These are phyloP conservation scores for Acacia melanoxylon DNA, from an alignment of 306 rosid species.

Conservation along the genomic window DNA sequence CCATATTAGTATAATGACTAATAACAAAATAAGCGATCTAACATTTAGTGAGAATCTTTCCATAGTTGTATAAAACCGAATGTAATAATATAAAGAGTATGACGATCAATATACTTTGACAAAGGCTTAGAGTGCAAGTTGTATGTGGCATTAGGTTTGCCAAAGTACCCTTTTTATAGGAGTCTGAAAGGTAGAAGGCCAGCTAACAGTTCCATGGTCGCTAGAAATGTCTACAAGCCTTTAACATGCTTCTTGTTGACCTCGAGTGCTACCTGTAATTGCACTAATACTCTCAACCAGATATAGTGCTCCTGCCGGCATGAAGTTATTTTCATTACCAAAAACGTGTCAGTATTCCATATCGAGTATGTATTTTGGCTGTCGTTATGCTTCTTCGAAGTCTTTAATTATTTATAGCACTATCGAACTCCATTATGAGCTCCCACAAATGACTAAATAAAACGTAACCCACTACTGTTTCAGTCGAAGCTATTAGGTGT, in stretches of 20 bases:
- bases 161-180: slow-evolving; percentile 36
- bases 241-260: slow-evolving; percentile 9
- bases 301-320: slow-evolving; percentile 50
- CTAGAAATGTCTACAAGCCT: slow-evolving; percentile 30
- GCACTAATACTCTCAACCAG: slow-evolving; percentile 33
- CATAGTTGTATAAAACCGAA: slow-evolving; percentile 15
- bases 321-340: slow-evolving; percentile 15
- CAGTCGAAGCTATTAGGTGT: not conserved
- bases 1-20: slow-evolving; percentile 1
- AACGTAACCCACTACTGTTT: slow-evolving; percentile 19
- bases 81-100: not conserved
- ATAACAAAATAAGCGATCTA: not conserved
- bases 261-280: slow-evolving; percentile 35
- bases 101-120: not conserved
- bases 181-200: not conserved
- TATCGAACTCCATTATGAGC: slow-evolving; percentile 14
- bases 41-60: not conserved
- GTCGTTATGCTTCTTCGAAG: not conserved
- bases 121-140: not conserved
- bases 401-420: not conserved
- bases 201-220: not conserved
- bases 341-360: slow-evolving; percentile 25
- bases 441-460: slow-evolving; percentile 23
- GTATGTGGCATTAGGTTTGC: slow-evolving; percentile 6
- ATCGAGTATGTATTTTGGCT: not conserved